Evolutionary conservation across 306 rosid species (phyloP), one percentile per base, ranked within the genome.

Genomic region (Styphnolobium japonicum): DNA sequence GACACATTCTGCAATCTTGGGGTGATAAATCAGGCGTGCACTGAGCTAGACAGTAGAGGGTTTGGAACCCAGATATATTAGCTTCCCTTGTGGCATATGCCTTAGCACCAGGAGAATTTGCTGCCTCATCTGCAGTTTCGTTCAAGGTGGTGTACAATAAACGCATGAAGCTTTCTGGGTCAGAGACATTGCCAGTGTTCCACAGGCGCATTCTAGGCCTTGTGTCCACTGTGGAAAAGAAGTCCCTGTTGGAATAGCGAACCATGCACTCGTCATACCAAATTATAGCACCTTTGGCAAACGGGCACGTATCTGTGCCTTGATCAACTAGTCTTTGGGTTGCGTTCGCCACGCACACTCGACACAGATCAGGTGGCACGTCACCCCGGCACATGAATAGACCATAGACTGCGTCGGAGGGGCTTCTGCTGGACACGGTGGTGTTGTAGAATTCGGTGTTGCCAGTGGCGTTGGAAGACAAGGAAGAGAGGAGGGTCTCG

Each of bases 381-480:
- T 80, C 83, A 2, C 83, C 79, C 0, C 83, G 16, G 78, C 83
- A 80, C 63, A 70, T 63, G 55, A 70, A 80, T 46, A 80, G 83
- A 6, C 83, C 83, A 0, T 72, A 72, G 48, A 49, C 57, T 0
- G 48, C 31, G 46, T 80, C 78, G 37, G 46, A 39, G 60, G 56
- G 1, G 65, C 46, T 49, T 18, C 69, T 49, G 76, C 39, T 39
- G 21, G 25, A 27, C 15, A 84, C 81, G 36, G 83, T 67, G 63
- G 73, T 43, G 71, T 67, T 67, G 87, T 33, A 61, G 83, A 71
- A 83, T 18, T 58, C 53, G 33, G 46, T 49, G 73, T 18, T 61
- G 31, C 25, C 11, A 22, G 85, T 71, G 75, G 80, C 85, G 71
- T 69, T 68, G 86, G 82, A 66, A 33, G 84, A 65, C 18, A 89